phyloP scores from a whole-genome alignment of 768 basidiomycete species.

The Leucosporidium yakuticum region DNA sequence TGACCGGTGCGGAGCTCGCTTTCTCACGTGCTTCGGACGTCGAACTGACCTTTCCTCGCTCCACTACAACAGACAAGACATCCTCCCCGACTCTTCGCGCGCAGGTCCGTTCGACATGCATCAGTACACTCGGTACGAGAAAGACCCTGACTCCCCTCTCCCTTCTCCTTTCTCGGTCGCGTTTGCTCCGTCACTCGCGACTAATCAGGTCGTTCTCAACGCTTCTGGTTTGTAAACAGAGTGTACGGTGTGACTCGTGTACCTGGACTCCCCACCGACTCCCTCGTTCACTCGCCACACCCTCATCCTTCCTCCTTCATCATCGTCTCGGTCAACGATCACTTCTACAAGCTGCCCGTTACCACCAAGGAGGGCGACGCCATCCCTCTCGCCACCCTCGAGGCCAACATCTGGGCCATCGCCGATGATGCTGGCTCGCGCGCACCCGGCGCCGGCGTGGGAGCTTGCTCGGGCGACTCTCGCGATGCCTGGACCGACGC shows the following conservation, averaged over 20 bases:
- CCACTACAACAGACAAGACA: conserved; percentile 53
- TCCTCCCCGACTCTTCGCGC: conserved; percentile 64
- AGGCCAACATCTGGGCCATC: conserved; percentile 49
- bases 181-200: not conserved
- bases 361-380: conserved; percentile 51
- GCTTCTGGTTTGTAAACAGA: conserved; percentile 40
- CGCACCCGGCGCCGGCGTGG: conserved; percentile 49
- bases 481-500: conserved; percentile 78
- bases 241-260: conserved; percentile 71
- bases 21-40: no score
- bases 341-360: conserved; percentile 70
- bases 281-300: conserved; percentile 52
- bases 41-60: not conserved
- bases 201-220: conserved; percentile 33
- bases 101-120: conserved; percentile 56
- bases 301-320: conserved; percentile 53
- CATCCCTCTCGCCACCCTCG: conserved; percentile 50
- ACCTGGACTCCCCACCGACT: conserved; percentile 63
- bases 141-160: conserved; percentile 8
- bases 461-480: conserved; percentile 69
- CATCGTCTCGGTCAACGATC: conserved; percentile 66
- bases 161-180: not conserved
- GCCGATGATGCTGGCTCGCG: conserved; percentile 58
- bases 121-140: conserved; percentile 45
- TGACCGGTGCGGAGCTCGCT: conserved; percentile 22